Base-by-base conservation (phyloP, 495 filamentous ascomycete genomes). In the Neurospora sp. region DNA sequence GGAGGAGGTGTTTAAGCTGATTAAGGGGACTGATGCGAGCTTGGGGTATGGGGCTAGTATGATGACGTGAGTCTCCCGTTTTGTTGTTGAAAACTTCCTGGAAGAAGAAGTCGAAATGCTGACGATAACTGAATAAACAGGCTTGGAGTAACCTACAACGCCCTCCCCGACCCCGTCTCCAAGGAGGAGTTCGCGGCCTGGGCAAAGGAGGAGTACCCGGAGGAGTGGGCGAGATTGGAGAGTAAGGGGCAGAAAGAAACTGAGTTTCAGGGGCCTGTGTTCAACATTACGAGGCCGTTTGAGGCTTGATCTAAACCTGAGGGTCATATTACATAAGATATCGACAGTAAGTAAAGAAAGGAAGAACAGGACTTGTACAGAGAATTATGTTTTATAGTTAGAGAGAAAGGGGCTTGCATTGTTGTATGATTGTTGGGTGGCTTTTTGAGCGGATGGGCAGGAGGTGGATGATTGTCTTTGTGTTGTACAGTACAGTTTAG, bases 91-190 rank as follows among this genome's bases (percentile, higher is more conserved):
- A 23, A 27, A 5, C 1, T 9, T n/a, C 5, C 59, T n/a, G 1
- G 1, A 35, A 62, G 6, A 14, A 31, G 27, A 31, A 4, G 0
- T 35, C 5, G 14, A 66, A 37, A 18, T 35, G 27, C 23, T 37
- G 35, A 27, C 38, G 46, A 74, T 71, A 37, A 54, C 54, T 74
- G 44, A 38, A n/a, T 6, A 1, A 39, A 38, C 44, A 94, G 92
- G 39, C 82, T 95, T 66, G 92, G 89, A 18, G 84, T 89, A 12
- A 86, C 94, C 72, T 94, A 91, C 78, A 95, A 94, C 76, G 90
- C 89, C 1, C 85, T 91, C 5, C 88, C 86, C 0, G 86, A 86
- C 23, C 77, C 86, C 39, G 84, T 86, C 44, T 85, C 85, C 77
- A 92, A 93, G 77, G 81, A 86, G n/a, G 79, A 88, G 79, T 88